Base-by-base conservation (phyloP, 768 basidiomycete species). In the Pulveroboletus sp. region DNA sequence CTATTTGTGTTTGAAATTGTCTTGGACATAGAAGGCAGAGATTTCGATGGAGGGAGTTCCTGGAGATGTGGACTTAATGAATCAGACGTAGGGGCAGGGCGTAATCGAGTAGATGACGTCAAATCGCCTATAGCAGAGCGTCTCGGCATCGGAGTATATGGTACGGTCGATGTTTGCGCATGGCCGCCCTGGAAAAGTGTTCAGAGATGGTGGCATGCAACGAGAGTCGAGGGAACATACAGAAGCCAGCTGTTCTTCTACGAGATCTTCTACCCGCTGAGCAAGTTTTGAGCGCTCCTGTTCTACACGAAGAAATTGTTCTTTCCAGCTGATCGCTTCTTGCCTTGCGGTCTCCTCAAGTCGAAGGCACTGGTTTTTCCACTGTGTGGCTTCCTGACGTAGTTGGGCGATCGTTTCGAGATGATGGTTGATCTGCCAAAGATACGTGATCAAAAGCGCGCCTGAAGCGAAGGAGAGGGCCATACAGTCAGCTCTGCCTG, bases 271-370 rank as follows among this genome's bases (percentile, higher is more conserved):
- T 10, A 84, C 62, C 35, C 80, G 73, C 5, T 75, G 74, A 8
- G 80, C 71, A 12, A 87, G 74, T 6, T 74, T 72, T 25, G 75
- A 77, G 47, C 85, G 76, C 48, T 88, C 85, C 47, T 82, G 74
- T 52, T 90, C 86, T 38, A 87, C 84, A 14, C 85, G 80, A 32
- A 83, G 69, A 63, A 87, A 89, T 56, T 87, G 85, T 19, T 87
- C 86, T 63, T 89, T 88, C 87, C 87, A 90, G 56, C 84, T 84
- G 45, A 74, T 72, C 0, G 85, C 78, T 51, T 77, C 75, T 25
- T 68, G 68, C 40, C 73, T 67, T 10, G 75, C 72, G 1, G 73
- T 66, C 45, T 78, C 76, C 43, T 77, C 75, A 24, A 74, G 63
- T 24, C 75, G 73, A 19, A 70, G 59, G 41, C 74, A 72, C 57